Base-by-base conservation (phyloP, 2,329 filamentous ascomycete species). In the Cercospora zeae-maydis region DNA sequence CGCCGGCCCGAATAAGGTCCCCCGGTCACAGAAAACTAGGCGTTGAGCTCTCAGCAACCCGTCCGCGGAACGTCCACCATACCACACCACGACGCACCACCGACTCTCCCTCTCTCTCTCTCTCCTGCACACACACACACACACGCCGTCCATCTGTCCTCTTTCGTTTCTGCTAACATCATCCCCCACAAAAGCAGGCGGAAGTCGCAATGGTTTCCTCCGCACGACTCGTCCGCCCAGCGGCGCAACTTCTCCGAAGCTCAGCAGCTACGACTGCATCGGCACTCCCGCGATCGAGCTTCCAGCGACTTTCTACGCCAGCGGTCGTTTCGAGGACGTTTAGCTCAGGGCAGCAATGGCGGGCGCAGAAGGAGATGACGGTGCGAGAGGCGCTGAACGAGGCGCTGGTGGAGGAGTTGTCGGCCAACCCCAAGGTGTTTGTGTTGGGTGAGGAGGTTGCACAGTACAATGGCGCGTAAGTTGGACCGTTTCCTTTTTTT, bases 381-480 rank as follows among this genome's bases (percentile, higher is more conserved):
- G 95, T 99, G 75, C 88, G 95, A 82, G 95, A 99, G 77, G 95
- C 95, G 64, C 84, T 99, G 76, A 99, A 99, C 79, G 93, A 99
- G 84, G 95, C 95, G 65, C 88, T 99, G 76, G 92, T 92, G 53
- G 95, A 99, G 83, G 95, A 99, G 85, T 88, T 99, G 79, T 93
- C 97, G 84, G 78, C 80, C 76, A 96, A 99, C 80, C 84, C 89
- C 68, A 98, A 97, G 84, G 93, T 97, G 73, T 99, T 97, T 79
- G 82, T 99, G 71, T 80, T 99, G 63, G 95, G 95, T 74, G 95
- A 99, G 84, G 95, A 99, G 83, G 95, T 99, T 75, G 95, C 95
- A 74, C 95, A 99, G 82, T 99, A 99, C 84, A 99, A 99, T 80
- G 95, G 95, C 84, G 93, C 93, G 84, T 86, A 80, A 78, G 83